Percentiles rank a stretch among this genome's conserved stretches.
Evolutionary conservation across 2,329 filamentous ascomycete species (phyloP).

Genomic region (Apiospora malaysiana): DNA sequence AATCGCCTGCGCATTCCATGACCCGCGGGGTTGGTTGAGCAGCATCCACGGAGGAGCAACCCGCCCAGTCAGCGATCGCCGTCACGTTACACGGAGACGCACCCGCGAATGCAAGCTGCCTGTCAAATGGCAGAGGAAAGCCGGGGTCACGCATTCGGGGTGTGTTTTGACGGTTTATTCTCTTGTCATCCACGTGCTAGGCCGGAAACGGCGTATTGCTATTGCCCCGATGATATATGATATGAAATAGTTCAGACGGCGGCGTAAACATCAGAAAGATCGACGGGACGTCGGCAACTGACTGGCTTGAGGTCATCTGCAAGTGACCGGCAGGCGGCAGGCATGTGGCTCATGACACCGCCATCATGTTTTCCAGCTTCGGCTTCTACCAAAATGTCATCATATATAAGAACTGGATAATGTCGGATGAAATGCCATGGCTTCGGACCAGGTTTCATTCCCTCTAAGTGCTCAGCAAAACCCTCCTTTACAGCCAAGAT

Average conservation of each 20-base stretch:
- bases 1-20: neutral
- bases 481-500: neutral
- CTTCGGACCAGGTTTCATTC: neutral
- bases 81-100: neutral
- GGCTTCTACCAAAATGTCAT: neutral
- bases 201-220: too few species aligned
- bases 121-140: neutral
- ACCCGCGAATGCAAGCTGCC: neutral
- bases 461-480: neutral
- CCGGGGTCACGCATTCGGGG: neutral
- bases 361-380: neutral
- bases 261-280: neutral
- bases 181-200: neutral
- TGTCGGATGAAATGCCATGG: neutral
- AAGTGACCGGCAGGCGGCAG: neutral
- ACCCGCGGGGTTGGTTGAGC: slow-evolving; percentile 3
- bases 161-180: neutral
- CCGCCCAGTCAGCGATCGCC: neutral
- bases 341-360: neutral
- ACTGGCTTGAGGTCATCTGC: neutral
- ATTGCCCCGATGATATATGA: slow-evolving; percentile 1
- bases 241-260: neutral
- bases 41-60: neutral
- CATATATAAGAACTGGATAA: neutral
- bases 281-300: neutral